Evolutionary conservation across 73 alveolate genomes (phyloP).

Genomic region (Paramecium sexaurelia): DNA sequence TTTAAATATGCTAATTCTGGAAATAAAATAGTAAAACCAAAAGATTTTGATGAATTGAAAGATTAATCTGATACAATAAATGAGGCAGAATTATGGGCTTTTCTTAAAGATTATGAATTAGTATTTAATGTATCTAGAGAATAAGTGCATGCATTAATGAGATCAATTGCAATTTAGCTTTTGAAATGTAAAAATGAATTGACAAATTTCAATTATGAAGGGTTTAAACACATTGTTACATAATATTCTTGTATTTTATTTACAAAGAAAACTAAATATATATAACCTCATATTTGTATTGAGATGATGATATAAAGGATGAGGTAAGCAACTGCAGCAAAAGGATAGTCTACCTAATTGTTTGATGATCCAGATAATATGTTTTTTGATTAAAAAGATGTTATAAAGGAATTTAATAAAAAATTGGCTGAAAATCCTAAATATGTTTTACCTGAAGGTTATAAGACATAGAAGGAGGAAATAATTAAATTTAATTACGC

Average conservation of each 20-base stretch:
- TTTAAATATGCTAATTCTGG: slow-evolving; percentile 81
- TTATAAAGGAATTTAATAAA: slow-evolving; percentile 76
- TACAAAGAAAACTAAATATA: slow-evolving; percentile 53
- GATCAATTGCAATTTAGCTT: slow-evolving; percentile 33
- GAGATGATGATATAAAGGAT: slow-evolving; percentile 58
- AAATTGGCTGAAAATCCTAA: slow-evolving; percentile 73
- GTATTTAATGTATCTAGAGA: slow-evolving; percentile 70
- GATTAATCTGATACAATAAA: slow-evolving; percentile 74
- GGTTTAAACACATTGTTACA: slow-evolving; percentile 15
- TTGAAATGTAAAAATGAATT: background rate
- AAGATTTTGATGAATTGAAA: slow-evolving; percentile 71
- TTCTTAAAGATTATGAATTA: slow-evolving; percentile 77
- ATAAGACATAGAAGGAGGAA: slow-evolving; percentile 67
- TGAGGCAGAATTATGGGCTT: slow-evolving; percentile 76
- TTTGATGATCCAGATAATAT: slow-evolving; percentile 80
- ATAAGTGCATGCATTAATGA: slow-evolving; percentile 66
- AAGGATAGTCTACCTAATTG: slow-evolving; percentile 66
- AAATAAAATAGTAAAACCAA: slow-evolving; percentile 67
- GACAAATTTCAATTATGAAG: slow-evolving; percentile 47
- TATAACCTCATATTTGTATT: slow-evolving; percentile 50
- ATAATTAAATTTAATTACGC: slow-evolving; percentile 65
- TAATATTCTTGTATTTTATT: slow-evolving; percentile 51
- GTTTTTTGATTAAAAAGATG: slow-evolving; percentile 75
- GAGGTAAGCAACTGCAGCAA: slow-evolving; percentile 60
- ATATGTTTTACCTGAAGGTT: slow-evolving; percentile 84